Percentiles rank a stretch among this genome's conserved stretches.
phyloP scores from a whole-genome alignment of 192 early-diverging fungal species.

The Rhizophagus sp. region DNA sequence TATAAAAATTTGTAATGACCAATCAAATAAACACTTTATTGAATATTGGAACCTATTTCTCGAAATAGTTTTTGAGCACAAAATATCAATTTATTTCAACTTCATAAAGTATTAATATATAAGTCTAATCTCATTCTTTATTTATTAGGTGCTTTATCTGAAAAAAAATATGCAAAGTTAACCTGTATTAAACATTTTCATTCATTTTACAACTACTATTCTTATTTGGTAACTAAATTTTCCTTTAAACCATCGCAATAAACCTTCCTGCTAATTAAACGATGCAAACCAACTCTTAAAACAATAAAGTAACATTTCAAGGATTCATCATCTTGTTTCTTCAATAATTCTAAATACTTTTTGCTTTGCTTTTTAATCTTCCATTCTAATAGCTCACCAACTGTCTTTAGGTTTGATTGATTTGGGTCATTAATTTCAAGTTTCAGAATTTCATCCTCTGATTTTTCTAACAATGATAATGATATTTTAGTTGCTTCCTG shows the following conservation, averaged over 20 bases:
- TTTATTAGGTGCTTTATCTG: too few relatives aligned
- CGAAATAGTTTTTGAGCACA: too few relatives aligned
- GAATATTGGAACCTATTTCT: too few relatives aligned
- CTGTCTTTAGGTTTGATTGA: conserved; percentile 5
- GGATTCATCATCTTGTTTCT: background rate
- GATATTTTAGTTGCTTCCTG: conserved; percentile 10
- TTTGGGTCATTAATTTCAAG: conserved; percentile 18
- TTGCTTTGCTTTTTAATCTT: conserved; percentile 22
- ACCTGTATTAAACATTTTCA: too few relatives aligned
- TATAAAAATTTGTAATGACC: too few relatives aligned
- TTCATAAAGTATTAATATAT: too few relatives aligned
- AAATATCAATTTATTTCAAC: too few relatives aligned
- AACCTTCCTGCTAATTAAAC: conserved; percentile 15
- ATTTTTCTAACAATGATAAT: conserved; percentile 4
- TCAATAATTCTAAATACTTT: conserved; percentile 2
- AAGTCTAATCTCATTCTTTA: too few relatives aligned
- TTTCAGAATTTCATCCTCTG: conserved; percentile 10
- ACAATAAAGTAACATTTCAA: conserved; percentile 15
- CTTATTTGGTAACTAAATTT: too few relatives aligned
- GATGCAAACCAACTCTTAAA: conserved; percentile 4
- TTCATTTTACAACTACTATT: too few relatives aligned
- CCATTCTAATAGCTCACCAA: conserved; percentile 12
- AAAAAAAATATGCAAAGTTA: too few relatives aligned
- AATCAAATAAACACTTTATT: too few relatives aligned
- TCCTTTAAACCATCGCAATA: background rate